A percentile compares a stretch with the other conserved stretches of the same genome.
Evolutionary conservation across 2,329 filamentous ascomycete species (phyloP).

Genomic region (Monosporascus sp.): DNA sequence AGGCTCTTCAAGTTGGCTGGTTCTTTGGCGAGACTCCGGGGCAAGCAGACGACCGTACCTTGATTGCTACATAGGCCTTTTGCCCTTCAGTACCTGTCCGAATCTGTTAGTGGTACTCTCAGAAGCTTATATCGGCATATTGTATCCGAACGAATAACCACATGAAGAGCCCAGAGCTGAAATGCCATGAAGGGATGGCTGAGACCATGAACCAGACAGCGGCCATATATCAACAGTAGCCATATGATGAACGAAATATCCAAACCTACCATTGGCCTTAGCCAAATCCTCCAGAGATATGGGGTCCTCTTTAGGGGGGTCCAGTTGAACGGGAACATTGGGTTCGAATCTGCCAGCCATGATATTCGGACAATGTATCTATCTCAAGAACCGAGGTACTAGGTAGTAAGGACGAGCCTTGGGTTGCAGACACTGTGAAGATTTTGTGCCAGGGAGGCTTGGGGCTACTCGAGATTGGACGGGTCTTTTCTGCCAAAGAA

Average conservation of each 20-base stretch:
- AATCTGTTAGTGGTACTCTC: constrained; percentile 12
- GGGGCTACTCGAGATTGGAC: too few relatives aligned
- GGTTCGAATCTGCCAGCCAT: constrained; percentile 71
- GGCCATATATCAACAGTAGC: neutral
- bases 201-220: neutral
- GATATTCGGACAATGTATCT: neutral
- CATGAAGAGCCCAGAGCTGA: too few relatives aligned
- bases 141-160: too few relatives aligned
- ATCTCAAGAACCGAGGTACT: neutral
- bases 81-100: constrained; percentile 56
- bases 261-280: constrained; percentile 70
- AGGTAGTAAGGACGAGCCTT: neutral
- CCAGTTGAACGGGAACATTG: constrained; percentile 68
- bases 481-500: too few relatives aligned
- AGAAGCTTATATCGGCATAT: neutral
- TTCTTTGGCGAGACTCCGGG: neutral
- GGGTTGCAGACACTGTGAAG: neutral
- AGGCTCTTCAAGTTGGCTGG: too few relatives aligned
- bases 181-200: too few relatives aligned
- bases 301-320: constrained; percentile 79
- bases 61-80: constrained; percentile 65
- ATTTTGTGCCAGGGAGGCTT: too few relatives aligned
- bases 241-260: neutral
- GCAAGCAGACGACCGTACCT: constrained; percentile 36
- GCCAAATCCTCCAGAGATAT: constrained; percentile 77